Conservation (phyloP, 176 grass and related monocot species). For the Paspalum notatum region DNA sequence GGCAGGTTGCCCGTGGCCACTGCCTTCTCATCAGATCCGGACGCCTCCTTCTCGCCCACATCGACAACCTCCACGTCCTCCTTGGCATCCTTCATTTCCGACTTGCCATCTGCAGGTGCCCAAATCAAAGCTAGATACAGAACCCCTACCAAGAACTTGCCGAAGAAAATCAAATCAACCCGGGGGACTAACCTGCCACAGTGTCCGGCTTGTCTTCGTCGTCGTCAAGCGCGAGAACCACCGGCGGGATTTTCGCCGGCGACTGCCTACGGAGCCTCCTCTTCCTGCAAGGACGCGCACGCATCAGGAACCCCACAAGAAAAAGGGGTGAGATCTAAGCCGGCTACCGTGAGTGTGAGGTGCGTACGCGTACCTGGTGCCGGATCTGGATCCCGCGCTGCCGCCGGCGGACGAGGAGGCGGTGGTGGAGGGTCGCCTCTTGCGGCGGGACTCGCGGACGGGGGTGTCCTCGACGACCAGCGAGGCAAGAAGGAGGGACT, state of each 20-base stretch:
- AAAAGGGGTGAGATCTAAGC: not conserved
- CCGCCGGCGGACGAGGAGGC: constrained; percentile 32
- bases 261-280: constrained; percentile 60
- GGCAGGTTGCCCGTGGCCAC: constrained; percentile 36
- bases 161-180: not conserved
- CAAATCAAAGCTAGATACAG: constrained; percentile 13
- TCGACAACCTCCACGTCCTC: constrained; percentile 20
- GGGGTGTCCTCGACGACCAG: constrained; percentile 96
- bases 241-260: constrained; percentile 43
- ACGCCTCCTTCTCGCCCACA: constrained; percentile 36
- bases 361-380: constrained; percentile 57
- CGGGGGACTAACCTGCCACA: not conserved
- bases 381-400: constrained; percentile 68
- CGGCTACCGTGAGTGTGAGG: too few relatives aligned
- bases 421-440: constrained; percentile 52
- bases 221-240: constrained; percentile 73
- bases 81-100: constrained; percentile 30
- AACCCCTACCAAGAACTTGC: not conserved
- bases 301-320: not conserved
- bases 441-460: constrained; percentile 80
- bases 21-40: constrained; percentile 30
- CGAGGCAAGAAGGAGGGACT: constrained; percentile 72
- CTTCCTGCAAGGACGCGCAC: constrained; percentile 48
- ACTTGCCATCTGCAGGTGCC: constrained; percentile 20
- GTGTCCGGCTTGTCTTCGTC: constrained; percentile 49